Evolutionary conservation across 495 filamentous ascomycete species (phyloP), one percentile per base, ranked within the genome.

Genomic region (Lophiostoma macrostomum): DNA sequence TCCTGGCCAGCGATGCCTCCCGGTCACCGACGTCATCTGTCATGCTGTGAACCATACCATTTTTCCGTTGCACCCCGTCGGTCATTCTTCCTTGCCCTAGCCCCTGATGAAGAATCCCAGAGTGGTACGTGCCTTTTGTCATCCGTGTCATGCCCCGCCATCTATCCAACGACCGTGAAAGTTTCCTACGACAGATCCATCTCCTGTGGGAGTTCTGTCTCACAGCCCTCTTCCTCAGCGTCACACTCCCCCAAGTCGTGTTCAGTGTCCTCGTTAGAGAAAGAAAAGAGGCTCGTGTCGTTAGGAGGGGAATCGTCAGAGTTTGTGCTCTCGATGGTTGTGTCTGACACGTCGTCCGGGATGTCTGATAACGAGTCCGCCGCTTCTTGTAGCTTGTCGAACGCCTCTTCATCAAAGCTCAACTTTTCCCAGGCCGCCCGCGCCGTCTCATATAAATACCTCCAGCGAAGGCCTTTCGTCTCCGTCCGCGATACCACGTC

Each of bases 391-490:
- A 30, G 20, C 38, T 14, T 14, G 3, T 24, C 14, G 1, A 34
- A 11, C 28, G 18, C 43, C 18, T 16, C 19, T 10, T 29, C 24
- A 23, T 42, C 36, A 5, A 39, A 42, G 5, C 32, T 7, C 24
- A 52, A 29, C 18, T 20, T 24, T 7, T 52, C 49, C 49, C 49
- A 52, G 13, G 49, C 38, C 4, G 12, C 12, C 8, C 19, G 4
- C n/a, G n/a, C 36, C 1, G 37, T 30, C 19, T 41, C 49, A n/a
- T 52, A 52, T 2, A 30, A 29, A 32, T 52, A 52, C 29, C 28
- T 52, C 27, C 32, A 52, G 7, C 49, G 36, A 3, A 42, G 6
- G 12, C 49, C 49, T 29, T 42, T 41, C 11, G 37, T 31, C 16
- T 52, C 49, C 23, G 12, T 35, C 19, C 37, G 30, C 2, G n/a